Base-by-base conservation (phyloP, 352 stramenopile genomes). In the Phytophthora pseudosyringae region DNA sequence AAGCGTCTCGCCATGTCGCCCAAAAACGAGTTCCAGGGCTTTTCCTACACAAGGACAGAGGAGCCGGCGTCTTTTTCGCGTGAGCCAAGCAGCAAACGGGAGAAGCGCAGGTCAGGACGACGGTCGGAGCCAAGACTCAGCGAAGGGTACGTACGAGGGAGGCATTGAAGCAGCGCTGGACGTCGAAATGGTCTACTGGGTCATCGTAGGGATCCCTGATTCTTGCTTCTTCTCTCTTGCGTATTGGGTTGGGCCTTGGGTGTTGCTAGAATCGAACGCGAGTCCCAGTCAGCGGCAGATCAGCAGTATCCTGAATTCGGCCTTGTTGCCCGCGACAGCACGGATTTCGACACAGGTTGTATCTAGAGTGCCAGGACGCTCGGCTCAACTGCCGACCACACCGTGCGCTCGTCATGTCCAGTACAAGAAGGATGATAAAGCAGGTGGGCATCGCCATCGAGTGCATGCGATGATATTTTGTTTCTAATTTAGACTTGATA, bases 11-110 rank as follows among this genome's bases (percentile, higher is more conserved):
- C 74, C 5, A 67, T 91, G 33, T 94, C 86, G 15, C 86, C 86
- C 7, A 91, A 92, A 64, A 93, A 95, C 68, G 86, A 94, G 57
- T 95, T 95, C 62, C 77, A 90, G 41, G 86, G 86, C 16, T 95
- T 95, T 46, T 95, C 88, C 33, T 95, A 90, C 67, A 90, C 86
- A 36, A 68, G 75, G 13, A 75, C 54, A 16, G 61, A 73, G 39
- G 59, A 75, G 21, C 62, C 62, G 13, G 28, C 58, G 32, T 50
- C 56, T 40, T 47, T 54, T 12, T 59, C 57, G 12, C 62, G 61
- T 26, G 65, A 75, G 32, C 68, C 59, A 53, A 65, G 48, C 54
- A 75, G 56, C 43, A 78, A 75, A 59, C 56, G 66, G 32, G 70
- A 75, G 8, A 78, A 78, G 44, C 70, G 61, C 29, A 54, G 59